Conservation (phyloP, 176 grass and related monocot genomes). For the Juncus inflexus region DNA sequence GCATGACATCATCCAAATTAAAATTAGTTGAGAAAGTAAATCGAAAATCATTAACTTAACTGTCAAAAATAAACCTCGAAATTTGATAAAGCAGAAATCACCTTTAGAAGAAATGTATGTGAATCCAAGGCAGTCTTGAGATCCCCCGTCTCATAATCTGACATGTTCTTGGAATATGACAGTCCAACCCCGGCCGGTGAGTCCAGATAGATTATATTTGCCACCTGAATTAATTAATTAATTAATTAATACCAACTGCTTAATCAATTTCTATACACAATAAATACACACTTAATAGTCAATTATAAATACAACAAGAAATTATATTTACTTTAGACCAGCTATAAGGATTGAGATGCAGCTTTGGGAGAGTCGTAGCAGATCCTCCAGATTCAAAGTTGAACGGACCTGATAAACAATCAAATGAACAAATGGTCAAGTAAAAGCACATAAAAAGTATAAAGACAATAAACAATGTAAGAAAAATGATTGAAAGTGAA, state of each 20-base stretch:
- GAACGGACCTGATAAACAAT: conserved; percentile 60
- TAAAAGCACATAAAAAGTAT: no score
- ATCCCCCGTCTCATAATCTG: conserved; percentile 79
- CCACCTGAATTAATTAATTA: conserved; percentile 43
- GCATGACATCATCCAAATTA: no score
- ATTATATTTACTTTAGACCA: conserved; percentile 73
- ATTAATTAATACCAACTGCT: neutral
- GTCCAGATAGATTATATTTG: conserved; percentile 92
- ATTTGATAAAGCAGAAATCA: conserved; percentile 13
- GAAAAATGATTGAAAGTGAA: no score
- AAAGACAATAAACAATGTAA: no score
- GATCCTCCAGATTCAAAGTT: conserved; percentile 59
- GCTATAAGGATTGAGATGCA: conserved; percentile 79
- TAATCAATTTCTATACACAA: neutral
- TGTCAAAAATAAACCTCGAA: neutral
- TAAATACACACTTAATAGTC: conserved; percentile 14
- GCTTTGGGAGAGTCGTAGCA: conserved; percentile 48
- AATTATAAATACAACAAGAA: neutral
- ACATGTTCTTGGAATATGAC: conserved; percentile 57
- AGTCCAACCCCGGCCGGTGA: conserved; percentile 90
- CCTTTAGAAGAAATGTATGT: conserved; percentile 85
- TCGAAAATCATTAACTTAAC: conserved; percentile 3
- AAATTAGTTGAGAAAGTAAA: no score
- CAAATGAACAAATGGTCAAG: no score
- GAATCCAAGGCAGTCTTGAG: conserved; percentile 88